Evolutionary conservation across 2,329 filamentous ascomycete genomes (phyloP).

Genomic region (Penicillium sclerotiorum): DNA sequence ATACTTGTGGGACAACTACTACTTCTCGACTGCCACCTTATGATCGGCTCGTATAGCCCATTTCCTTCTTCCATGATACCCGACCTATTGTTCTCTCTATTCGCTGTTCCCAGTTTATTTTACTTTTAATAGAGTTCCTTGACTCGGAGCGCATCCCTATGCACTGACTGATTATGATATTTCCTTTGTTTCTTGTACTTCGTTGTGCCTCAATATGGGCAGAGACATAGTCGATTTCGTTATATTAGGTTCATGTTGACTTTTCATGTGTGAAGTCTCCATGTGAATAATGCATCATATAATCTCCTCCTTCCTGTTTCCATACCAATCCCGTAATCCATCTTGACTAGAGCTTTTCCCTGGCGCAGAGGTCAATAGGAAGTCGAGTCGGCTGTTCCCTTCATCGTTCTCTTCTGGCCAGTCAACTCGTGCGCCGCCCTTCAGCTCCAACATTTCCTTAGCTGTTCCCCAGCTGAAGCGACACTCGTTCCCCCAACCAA

Average conservation of each 20-base stretch:
- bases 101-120: too few species aligned
- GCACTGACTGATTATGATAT: constrained; percentile 8
- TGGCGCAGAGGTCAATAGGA: constrained; percentile 57
- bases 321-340: constrained; percentile 82
- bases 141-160: constrained; percentile 7
- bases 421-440: constrained; percentile 71
- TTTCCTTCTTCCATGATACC: constrained; percentile 25
- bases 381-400: constrained; percentile 68
- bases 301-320: constrained; percentile 67
- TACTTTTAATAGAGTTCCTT: too few species aligned
- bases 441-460: constrained; percentile 88
- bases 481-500: constrained; percentile 93
- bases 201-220: not conserved
- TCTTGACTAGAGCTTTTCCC: constrained; percentile 59
- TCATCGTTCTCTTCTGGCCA: constrained; percentile 79
- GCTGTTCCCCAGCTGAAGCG: constrained; percentile 95
- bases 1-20: constrained; percentile 97
- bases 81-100: constrained; percentile 13
- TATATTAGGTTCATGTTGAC: constrained; percentile 23
- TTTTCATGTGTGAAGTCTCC: constrained; percentile 19
- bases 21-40: constrained; percentile 71
- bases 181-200: constrained; percentile 20
- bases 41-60: constrained; percentile 22
- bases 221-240: constrained; percentile 34
- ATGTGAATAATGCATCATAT: constrained; percentile 55